Evolutionary conservation across 2,329 filamentous ascomycete genomes (phyloP), one percentile per base, ranked within the genome.

Genomic region (Fusarium odoratissimum): DNA sequence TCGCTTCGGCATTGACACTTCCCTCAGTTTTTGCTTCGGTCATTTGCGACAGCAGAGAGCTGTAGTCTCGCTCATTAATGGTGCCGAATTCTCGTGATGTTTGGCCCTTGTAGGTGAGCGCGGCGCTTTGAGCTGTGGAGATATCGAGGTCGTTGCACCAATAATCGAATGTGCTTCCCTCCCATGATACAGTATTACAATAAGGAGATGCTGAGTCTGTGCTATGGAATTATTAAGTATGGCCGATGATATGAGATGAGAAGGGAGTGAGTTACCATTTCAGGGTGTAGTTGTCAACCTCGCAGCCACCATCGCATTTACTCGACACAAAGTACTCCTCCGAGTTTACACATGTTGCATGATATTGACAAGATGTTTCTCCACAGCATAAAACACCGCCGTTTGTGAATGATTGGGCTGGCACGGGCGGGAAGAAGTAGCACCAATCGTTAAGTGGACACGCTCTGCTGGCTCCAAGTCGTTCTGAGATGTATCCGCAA

Each of bases 121-220:
- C 68, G 30, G 62, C 68, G 41, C 61, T 71, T 28, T 71, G 68
- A 8, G 37, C 41, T 3, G 67, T 71, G 5, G 56, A 48, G 10
- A 71, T 67, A 6, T 71, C 62, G 7, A 71, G 19, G 8, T 71
- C 61, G 16, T 67, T 67, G 28, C 68, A 71, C 61, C 67, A 67
- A 35, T 71, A 63, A 19, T 67, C 62, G 8, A 54, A 12, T 6
- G 62, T 71, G 30, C 42, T 62, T 42, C 62, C 62, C 14, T 42
- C 30, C 41, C 51, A 71, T 25, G 56, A 57, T 10, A 54, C 46
- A 31, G 67, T 71, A 31, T 71, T 61, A n/a, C 68, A 71, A 30
- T 49, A 71, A 2, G 67, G 67, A 19, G 21, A 42, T 17, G 30
- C 28, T 5, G 51, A 28, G 11, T 41, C 16, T 28, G 62, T 71